Percentiles rank a stretch among this genome's conserved stretches.
Conservation (phyloP, 78 protist species). For the Dictyostelium citrinum region DNA sequence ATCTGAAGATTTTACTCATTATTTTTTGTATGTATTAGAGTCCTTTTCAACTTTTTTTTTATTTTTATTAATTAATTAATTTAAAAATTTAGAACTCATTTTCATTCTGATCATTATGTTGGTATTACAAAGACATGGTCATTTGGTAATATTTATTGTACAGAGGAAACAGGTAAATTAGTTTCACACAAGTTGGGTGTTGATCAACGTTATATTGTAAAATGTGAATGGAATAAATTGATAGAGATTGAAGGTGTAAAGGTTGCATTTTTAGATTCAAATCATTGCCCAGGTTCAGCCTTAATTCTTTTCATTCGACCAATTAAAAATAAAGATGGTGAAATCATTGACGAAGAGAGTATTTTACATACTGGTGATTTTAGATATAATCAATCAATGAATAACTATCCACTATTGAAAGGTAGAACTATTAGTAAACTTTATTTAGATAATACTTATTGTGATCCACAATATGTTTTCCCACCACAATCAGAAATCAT, state of each 20-base stretch:
- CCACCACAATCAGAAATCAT: conserved; percentile 86
- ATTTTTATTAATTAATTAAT: not conserved
- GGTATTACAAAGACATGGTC: conserved; percentile 76
- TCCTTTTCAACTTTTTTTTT: not conserved
- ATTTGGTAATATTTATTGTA: conserved; percentile 73
- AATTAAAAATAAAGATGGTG: not conserved
- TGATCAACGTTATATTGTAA: conserved; percentile 5
- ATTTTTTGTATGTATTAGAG: conserved; percentile 30
- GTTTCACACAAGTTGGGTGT: conserved; percentile 63
- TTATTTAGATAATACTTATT: conserved; percentile 89
- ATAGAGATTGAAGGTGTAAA: conserved; percentile 9
- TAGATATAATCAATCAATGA: conserved; percentile 57
- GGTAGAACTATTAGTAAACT: conserved; percentile 22
- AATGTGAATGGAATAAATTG: conserved; percentile 8
- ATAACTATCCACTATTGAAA: not conserved
- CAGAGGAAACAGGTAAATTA: conserved; percentile 75
- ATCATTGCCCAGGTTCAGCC: conserved; percentile 93
- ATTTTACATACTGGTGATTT: conserved; percentile 93
- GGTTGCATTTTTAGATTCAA: conserved; percentile 87
- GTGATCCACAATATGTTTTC: conserved; percentile 81
- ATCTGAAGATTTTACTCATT: conserved; percentile 49
- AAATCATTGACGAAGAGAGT: not conserved
- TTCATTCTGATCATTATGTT: conserved; percentile 93
- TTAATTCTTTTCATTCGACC: conserved; percentile 76
- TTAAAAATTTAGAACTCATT: conserved; percentile 75